Conservation (phyloP, 345 rosid genomes). For the Gynandropsis gynandra region DNA sequence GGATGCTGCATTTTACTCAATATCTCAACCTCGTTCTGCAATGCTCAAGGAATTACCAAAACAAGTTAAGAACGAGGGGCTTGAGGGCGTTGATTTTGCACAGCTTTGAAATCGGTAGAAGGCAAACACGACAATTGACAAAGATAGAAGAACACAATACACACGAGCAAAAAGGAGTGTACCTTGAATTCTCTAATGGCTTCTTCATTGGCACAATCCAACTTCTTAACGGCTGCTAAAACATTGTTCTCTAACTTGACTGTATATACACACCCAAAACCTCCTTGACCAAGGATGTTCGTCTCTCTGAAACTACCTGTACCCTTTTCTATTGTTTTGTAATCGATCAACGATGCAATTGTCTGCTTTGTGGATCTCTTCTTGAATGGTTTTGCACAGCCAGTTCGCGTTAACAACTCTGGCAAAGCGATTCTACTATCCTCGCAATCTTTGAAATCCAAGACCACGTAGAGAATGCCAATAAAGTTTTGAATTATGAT, state of each 20-base stretch:
- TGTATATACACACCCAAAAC: slow-evolving; percentile 80
- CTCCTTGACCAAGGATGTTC: slow-evolving; percentile 78
- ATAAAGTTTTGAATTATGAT: not conserved
- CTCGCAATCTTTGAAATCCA: slow-evolving; percentile 39
- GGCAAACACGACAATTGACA: not conserved
- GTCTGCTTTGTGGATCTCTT: slow-evolving; percentile 29
- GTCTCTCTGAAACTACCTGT: slow-evolving; percentile 61
- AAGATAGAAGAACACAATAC: not conserved
- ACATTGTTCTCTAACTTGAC: slow-evolving; percentile 52
- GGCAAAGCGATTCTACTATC: slow-evolving; percentile 45
- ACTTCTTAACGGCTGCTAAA: slow-evolving; percentile 75
- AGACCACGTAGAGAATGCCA: not conserved
- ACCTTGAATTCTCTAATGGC: slow-evolving; percentile 79
- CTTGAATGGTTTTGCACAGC: slow-evolving; percentile 39
- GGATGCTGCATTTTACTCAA: slow-evolving; percentile 72
- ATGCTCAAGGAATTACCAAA: slow-evolving; percentile 9
- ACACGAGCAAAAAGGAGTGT: not conserved
- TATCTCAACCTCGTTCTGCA: slow-evolving; percentile 84
- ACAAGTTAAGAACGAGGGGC: slow-evolving; percentile 5
- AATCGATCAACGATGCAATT: slow-evolving; percentile 52
- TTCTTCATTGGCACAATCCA: slow-evolving; percentile 58
- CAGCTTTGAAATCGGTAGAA: not conserved
- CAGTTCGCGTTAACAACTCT: slow-evolving; percentile 43
- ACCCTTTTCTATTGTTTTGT: slow-evolving; percentile 53
- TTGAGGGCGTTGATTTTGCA: too few relatives aligned